phyloP scores from a whole-genome alignment of 116 monocot species.

The Papilionanthe hybrid region DNA sequence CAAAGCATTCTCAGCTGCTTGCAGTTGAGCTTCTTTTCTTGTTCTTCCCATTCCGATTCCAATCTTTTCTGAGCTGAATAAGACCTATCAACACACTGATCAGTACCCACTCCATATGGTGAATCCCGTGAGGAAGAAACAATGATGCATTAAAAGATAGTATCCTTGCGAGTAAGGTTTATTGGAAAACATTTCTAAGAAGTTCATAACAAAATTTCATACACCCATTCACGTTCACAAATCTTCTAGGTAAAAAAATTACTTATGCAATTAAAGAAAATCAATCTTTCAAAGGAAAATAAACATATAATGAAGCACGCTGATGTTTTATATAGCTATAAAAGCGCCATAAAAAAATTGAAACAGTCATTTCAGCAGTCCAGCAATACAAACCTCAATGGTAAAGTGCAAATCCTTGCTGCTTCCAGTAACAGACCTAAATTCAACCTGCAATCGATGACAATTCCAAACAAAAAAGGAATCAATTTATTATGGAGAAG shows the following conservation, averaged over 20 bases:
- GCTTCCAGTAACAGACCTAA: constrained; percentile 43
- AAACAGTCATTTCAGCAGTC: not conserved
- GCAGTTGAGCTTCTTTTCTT: constrained; percentile 74
- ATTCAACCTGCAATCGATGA: constrained; percentile 54
- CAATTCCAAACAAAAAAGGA: constrained; percentile 9
- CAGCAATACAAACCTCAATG: constrained; percentile 54
- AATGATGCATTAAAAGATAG: not conserved
- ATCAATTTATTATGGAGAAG: not conserved
- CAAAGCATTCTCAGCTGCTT: constrained; percentile 84
- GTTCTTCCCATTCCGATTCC: constrained; percentile 81
- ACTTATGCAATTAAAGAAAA: not conserved
- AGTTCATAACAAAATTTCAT: not conserved
- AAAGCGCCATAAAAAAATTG: not conserved
- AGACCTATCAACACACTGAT: constrained; percentile 37
- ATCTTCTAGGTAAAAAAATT: not conserved
- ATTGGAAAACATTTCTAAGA: not conserved
- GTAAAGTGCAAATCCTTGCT: constrained; percentile 56
- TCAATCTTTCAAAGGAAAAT: not conserved
- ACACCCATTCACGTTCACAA: not conserved
- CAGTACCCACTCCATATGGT: not conserved
- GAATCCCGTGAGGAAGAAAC: not conserved
- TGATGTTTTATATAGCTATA: not conserved
- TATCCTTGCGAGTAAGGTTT: not conserved
- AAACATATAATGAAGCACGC: not conserved
- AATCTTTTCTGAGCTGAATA: constrained; percentile 73